Evolutionary conservation across 208 protist species (phyloP), one percentile per base, ranked within the genome.

Genomic region (Crithidia thermophila): DNA sequence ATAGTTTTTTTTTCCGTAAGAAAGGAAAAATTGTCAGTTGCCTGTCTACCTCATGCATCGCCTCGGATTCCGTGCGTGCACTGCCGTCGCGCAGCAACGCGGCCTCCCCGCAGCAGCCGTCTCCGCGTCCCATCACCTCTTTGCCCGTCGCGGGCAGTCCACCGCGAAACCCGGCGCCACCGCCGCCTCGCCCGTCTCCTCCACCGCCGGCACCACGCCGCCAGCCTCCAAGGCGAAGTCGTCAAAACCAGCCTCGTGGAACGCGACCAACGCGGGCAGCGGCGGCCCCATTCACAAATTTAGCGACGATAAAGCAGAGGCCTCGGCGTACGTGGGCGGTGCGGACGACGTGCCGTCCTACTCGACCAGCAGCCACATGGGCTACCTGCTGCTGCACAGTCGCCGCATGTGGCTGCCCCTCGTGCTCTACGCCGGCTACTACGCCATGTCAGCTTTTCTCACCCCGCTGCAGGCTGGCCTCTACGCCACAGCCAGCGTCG

Each of bases 391-490:
- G 36, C 46, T 90, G 31, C 87, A 93, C 73, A 75, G 81, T 34
- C 84, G 87, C 7, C 84, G 87, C 0, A n/a, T 90, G 33, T 88
- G 84, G 79, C 58, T 93, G 13, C 84, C 87, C 40, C 55, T 78
- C 37, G 31, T 90, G 27, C 67, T 93, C 53, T 72, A 72, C 42
- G 58, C 60, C 13, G 67, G 67, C 28, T 83, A 85, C 70, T 67
- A 67, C 46, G 57, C 67, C 30, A 30, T 77, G 9, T 39, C 67
- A 9, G 67, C 84, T 3, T 51, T 74, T 45, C 36, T 79, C 18
- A 60, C 51, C 0, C 50, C 70, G 7, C 20, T 81, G n/a, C 62
- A 75, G 45, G 36, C 80, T 10, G 84, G 82, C 18, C 28, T 70
- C 5, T 90, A 87, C 49, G 72, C 65, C n/a, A 91, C 76, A 36